A percentile compares a stretch with the other conserved stretches of the same genome.
These are phyloP conservation scores for Solanum piurae DNA, from an alignment of 257 asterid species.

Conservation along the genomic window DNA sequence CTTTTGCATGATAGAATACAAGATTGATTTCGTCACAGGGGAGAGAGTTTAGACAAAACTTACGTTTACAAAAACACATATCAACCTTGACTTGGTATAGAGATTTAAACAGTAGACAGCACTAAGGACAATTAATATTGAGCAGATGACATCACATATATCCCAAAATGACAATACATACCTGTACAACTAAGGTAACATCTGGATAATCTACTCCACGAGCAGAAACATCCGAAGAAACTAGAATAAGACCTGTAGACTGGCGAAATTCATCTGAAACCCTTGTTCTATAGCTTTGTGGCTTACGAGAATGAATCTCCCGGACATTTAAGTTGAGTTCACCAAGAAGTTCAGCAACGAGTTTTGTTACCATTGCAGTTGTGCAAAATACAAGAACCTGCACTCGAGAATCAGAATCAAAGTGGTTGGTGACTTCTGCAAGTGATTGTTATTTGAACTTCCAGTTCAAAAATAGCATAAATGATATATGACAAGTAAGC, in stretches of 20 bases:
- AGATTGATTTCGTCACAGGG: not conserved
- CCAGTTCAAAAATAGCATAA: not conserved
- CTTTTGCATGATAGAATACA: not conserved
- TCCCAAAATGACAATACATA: conserved; percentile 11
- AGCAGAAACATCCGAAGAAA: conserved; percentile 95
- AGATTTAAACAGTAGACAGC: not conserved
- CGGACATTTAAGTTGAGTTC: conserved; percentile 85
- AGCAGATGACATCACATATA: not conserved
- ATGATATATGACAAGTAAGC: not conserved
- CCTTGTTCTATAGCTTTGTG: conserved; percentile 83
- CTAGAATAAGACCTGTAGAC: conserved; percentile 90
- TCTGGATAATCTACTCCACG: conserved; percentile 99
- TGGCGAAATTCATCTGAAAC: conserved; percentile 90
- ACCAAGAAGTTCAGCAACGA: conserved; percentile 74
- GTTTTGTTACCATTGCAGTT: conserved; percentile 95
- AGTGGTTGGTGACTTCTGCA: not conserved
- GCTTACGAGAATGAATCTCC: conserved; percentile 90
- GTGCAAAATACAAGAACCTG: conserved; percentile 97
- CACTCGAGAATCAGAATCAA: not conserved
- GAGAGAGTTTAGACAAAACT: not conserved
- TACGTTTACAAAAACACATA: not conserved
- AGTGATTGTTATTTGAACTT: not conserved
- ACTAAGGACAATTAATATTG: not conserved
- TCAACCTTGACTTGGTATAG: not conserved
- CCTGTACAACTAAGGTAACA: conserved; percentile 89